A percentile compares a stretch with the other conserved stretches of the same genome.
Evolutionary conservation across 2,329 filamentous ascomycete species (phyloP).

Genomic region (Cyanodermella asteris): DNA sequence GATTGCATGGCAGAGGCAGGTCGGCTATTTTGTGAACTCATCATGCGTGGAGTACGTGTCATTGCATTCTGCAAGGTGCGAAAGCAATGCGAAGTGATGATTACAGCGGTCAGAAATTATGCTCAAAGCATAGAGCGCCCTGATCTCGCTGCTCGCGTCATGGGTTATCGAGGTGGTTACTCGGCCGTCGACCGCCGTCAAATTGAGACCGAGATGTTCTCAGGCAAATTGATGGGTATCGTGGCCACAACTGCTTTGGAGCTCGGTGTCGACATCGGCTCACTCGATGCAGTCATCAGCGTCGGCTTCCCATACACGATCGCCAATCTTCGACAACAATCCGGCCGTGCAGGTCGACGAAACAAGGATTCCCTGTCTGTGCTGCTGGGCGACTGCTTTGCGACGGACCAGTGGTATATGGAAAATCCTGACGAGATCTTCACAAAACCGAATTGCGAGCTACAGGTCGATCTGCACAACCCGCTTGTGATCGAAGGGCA

Average conservation of each 20-base stretch:
- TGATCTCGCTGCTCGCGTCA: slow-evolving; percentile 60
- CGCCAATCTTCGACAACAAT: slow-evolving; percentile 83
- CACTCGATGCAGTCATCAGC: slow-evolving; percentile 78
- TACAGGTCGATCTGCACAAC: slow-evolving; percentile 83
- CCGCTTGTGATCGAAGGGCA: slow-evolving; percentile 83
- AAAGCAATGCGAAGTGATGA: slow-evolving; percentile 68
- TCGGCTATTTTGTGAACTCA: slow-evolving; percentile 69
- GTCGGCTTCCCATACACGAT: slow-evolving; percentile 93
- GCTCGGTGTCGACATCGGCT: slow-evolving; percentile 85
- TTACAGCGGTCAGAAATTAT: slow-evolving; percentile 60
- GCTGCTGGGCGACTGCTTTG: slow-evolving; percentile 69
- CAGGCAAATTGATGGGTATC: slow-evolving; percentile 78
- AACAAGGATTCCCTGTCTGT: slow-evolving; percentile 88
- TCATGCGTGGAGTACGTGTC: slow-evolving; percentile 69
- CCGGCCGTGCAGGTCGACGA: slow-evolving; percentile 70
- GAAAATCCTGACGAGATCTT: slow-evolving; percentile 81
- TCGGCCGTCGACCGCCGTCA: slow-evolving; percentile 70
- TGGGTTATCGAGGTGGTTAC: slow-evolving; percentile 91
- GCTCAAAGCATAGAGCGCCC: slow-evolving; percentile 48
- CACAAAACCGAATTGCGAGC: slow-evolving; percentile 67
- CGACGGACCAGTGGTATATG: slow-evolving; percentile 94
- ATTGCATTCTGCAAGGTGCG: slow-evolving; percentile 84
- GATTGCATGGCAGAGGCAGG: slow-evolving; percentile 72
- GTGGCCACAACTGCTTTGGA: slow-evolving; percentile 86
- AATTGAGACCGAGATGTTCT: slow-evolving; percentile 94